Base-by-base conservation (phyloP, 2,329 filamentous ascomycete species). In the Colletotrichum cuscutae region DNA sequence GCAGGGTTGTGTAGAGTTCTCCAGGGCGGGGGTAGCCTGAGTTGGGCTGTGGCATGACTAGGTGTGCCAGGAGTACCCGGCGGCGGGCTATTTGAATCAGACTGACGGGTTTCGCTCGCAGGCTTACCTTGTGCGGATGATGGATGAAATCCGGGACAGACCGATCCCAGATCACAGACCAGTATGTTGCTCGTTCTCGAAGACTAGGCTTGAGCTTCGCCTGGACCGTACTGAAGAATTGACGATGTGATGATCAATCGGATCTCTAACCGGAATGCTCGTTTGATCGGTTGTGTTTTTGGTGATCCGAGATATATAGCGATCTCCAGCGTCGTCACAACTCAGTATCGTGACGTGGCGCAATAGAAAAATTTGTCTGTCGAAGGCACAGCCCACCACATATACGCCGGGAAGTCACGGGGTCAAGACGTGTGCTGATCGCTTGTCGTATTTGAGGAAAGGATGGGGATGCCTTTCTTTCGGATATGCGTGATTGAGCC, bases 81-180 rank as follows among this genome's bases (percentile, higher is more conserved):
- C 65, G 71, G 66, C 66, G 71, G 71, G 58, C n/a, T 46, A 49
- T 68, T 62, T 65, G 60, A 71, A 73, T 65, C 66, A 61, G 60
- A 65, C 32, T 70, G 66, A 72, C 54, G 66, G 60, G 19, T 49
- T 65, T 59, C 57, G 54, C 13, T 60, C 35, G 60, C 71, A 73
- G 71, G 71, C 71, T 73, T 71, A 73, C 71, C 71, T 73, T 24
- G 71, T 56, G 62, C 66, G 65, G 71, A 37, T 70, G 46, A 12
- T 65, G 66, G 28, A 52, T 57, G 53, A 28, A 65, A 70, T 70
- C 71, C 66, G 71, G 71, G 66, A 70, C 54, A 65, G 56, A 65
- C 71, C 70, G 66, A 64, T 57, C 26, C 37, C 6, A 59, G 54
- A 72, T 57, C 70, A 72, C 71, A 70, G 66, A 71, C 60, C 71